These are phyloP conservation scores for Trichaptum fuscoviolaceum DNA, from an alignment of 768 basidiomycete species.

Conservation along the genomic window DNA sequence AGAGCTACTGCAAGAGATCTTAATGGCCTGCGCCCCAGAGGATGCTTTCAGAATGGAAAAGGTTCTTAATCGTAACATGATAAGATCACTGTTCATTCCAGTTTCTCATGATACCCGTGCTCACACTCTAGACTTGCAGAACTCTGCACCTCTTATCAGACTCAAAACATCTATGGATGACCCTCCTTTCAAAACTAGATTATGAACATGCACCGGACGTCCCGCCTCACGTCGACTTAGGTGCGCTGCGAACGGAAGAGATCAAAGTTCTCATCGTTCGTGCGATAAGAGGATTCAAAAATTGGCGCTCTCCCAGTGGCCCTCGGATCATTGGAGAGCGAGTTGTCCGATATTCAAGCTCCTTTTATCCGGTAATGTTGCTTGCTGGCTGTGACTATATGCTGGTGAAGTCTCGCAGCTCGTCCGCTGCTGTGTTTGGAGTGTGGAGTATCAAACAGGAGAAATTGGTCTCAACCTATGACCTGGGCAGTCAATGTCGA, in stretches of 20 bases:
- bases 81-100: neutral
- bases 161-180: neutral
- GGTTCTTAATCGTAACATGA: no score
- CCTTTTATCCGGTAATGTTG: neutral
- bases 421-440: neutral
- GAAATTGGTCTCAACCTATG: neutral
- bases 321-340: neutral
- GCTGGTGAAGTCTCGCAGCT: neutral
- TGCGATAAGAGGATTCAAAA: neutral
- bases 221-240: neutral
- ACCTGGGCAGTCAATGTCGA: neutral
- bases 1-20: neutral
- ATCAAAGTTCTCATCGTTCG: neutral
- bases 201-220: neutral
- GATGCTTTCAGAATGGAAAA: neutral
- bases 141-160: neutral
- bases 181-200: neutral
- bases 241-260: neutral
- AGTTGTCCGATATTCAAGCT: neutral
- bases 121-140: neutral
- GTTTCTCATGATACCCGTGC: neutral
- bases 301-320: neutral
- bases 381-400: neutral
- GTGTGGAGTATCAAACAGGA: neutral
- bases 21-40: neutral